Base-by-base conservation (phyloP, 139 green algal genomes). In the Eudorina sp. region DNA sequence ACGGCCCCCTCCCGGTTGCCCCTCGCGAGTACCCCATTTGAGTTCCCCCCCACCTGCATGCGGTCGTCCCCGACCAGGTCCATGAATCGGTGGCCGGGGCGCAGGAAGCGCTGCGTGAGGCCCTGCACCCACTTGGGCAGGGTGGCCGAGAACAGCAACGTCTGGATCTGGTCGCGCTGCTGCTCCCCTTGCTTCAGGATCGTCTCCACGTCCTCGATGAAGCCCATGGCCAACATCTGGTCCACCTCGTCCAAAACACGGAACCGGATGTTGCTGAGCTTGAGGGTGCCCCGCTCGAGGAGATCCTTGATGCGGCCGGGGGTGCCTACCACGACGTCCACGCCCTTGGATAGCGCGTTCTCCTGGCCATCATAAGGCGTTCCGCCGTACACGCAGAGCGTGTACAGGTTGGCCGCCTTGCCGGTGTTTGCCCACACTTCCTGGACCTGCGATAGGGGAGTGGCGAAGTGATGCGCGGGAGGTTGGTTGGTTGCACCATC, bases 221-320 rank as follows among this genome's bases (percentile, higher is more conserved):
- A 99, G n/a, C 98, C 98, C 98, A 99, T 99, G 90, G 99, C 98
- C 78, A 99, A 95, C 98, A 99, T 99, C 90, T 99, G 96, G 90
- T 99, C 98, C 70, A 97, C 98, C 92, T 99, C 98, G 85, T 99
- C 98, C 48, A 99, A 92, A 53, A 99, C 96, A 13, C 97, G 95
- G 91, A 96, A 99, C 73, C 91, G 85, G 38, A 98, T 90, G 55
- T 92, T 91, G 23, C 91, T 83, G 25, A 99, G 91, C 34, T 97
- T 95, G 0, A 99, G 93, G 13, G 84, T 96, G 36, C 95, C 95
- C 4, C 96, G 88, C 86, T 99, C 94, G 40, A 99, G 90, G 73
- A 98, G 96, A 92, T 99, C 98, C 94, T 99, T 99, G 29, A 99
- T 93, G 43, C 97, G 93, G 7, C 97, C 97, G 2, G 97, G 97